phyloP scores from a whole-genome alignment of 768 basidiomycete genomes.

The Leccinum aurantiacum region DNA sequence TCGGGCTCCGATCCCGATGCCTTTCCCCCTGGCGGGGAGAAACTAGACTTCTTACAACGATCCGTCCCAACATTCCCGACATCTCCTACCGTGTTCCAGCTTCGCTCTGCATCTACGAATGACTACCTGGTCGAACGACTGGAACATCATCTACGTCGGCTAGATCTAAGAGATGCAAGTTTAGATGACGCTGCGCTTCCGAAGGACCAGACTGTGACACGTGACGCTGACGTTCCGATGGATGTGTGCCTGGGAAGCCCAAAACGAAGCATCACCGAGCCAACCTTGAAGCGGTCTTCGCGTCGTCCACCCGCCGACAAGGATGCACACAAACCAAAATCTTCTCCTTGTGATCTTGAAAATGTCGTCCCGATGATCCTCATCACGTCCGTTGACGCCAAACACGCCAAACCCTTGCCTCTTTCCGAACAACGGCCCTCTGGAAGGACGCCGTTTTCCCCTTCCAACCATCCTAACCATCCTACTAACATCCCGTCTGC shows the following conservation, averaged over 20 bases:
- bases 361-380: slow-evolving; percentile 22
- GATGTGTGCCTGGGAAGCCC: slow-evolving; percentile 1
- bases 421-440: slow-evolving; percentile 10
- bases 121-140: slow-evolving; percentile 24
- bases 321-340: background rate
- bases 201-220: background rate
- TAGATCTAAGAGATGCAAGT: slow-evolving; percentile 19
- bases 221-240: slow-evolving; percentile 6
- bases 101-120: slow-evolving; percentile 19
- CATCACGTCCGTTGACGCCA: slow-evolving; percentile 27
- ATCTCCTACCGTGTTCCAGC: slow-evolving; percentile 20
- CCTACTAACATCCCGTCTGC: slow-evolving; percentile 1
- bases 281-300: background rate
- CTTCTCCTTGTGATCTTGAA: background rate
- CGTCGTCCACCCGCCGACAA: background rate
- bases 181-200: background rate
- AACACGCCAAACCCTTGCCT: slow-evolving; percentile 23
- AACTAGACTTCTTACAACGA: background rate
- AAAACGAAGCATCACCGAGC: background rate
- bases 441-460: slow-evolving; percentile 14
- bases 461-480: slow-evolving; percentile 6
- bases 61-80: slow-evolving; percentile 8
- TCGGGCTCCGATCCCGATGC: background rate
- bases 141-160: slow-evolving; percentile 20
- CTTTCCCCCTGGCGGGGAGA: background rate